phyloP scores from a whole-genome alignment of 495 filamentous ascomycete species.

The Hypoxylon perforatum region DNA sequence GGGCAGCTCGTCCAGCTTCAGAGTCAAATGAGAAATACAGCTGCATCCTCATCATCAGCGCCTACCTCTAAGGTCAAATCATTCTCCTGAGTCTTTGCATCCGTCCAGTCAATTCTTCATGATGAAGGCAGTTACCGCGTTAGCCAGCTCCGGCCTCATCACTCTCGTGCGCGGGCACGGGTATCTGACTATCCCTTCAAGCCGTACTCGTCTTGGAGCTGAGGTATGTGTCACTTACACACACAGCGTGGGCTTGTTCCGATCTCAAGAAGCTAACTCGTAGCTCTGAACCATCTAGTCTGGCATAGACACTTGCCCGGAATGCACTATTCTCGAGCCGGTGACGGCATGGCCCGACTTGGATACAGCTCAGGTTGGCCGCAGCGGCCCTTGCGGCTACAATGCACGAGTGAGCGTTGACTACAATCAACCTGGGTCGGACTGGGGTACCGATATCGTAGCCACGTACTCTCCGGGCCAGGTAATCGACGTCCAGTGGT shows the following conservation, averaged over 20 bases:
- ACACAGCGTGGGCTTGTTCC: neutral
- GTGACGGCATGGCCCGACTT: slow-evolving; percentile 64
- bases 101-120: slow-evolving; percentile 5
- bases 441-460: slow-evolving; percentile 59
- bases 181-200: slow-evolving; percentile 59
- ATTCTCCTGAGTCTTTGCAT: slow-evolving; percentile 1
- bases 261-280: slow-evolving; percentile 7
- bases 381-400: slow-evolving; percentile 66
- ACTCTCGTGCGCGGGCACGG: slow-evolving; percentile 53
- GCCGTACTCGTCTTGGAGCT: slow-evolving; percentile 59
- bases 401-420: slow-evolving; percentile 66
- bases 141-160: slow-evolving; percentile 31
- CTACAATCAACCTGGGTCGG: slow-evolving; percentile 61
- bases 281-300: slow-evolving; percentile 47
- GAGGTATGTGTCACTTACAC: slow-evolving; percentile 49
- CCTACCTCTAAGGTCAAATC: slow-evolving; percentile 1
- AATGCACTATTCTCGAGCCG: slow-evolving; percentile 68
- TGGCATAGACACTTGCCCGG: slow-evolving; percentile 64
- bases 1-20: neutral
- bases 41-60: slow-evolving; percentile 1
- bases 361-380: slow-evolving; percentile 57
- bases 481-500: slow-evolving; percentile 64
- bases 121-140: slow-evolving; percentile 34
- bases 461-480: slow-evolving; percentile 60
- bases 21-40: slow-evolving; percentile 11